Evolutionary conservation across 257 asterid genomes (phyloP).

Genomic region (Voacanga thouarsii): DNA sequence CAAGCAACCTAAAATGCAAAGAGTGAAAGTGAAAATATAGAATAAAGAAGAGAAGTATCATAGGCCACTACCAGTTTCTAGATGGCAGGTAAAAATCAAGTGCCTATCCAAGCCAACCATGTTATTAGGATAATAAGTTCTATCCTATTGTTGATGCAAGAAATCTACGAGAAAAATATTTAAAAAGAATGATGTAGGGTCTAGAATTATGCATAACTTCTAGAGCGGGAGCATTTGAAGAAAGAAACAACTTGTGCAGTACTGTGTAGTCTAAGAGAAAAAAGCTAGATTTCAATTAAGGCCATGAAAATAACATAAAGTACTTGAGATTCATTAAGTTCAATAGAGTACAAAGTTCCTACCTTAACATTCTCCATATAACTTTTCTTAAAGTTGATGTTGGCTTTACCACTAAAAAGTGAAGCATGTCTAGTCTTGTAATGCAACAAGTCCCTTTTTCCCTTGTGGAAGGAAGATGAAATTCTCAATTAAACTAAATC

Average conservation of each 20-base stretch:
- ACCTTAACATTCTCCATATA: slow-evolving; percentile 36
- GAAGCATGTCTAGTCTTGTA: slow-evolving; percentile 47
- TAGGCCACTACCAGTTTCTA: neutral
- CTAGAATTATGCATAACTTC: neutral
- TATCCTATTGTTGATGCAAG: neutral
- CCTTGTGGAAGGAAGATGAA: slow-evolving; percentile 10
- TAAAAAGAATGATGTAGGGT: neutral
- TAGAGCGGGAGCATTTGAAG: neutral
- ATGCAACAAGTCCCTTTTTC: slow-evolving; percentile 38
- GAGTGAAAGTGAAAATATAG: too few relatives aligned
- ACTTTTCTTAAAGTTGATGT: slow-evolving; percentile 33
- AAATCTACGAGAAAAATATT: neutral
- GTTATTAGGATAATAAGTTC: neutral
- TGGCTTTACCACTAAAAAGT: slow-evolving; percentile 36
- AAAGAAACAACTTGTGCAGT: neutral
- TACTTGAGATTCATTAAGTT: neutral
- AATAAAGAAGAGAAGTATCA: neutral
- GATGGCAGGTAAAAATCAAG: neutral
- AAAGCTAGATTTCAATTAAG: neutral
- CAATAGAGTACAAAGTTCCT: neutral
- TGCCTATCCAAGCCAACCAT: neutral
- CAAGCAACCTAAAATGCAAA: neutral
- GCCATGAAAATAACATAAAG: slow-evolving; percentile 1
- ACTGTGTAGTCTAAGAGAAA: neutral
- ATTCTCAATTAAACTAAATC: neutral